A percentile compares a stretch with the other conserved stretches of the same genome.
phyloP scores from a whole-genome alignment of 345 rosid genomes.

The Melaleuca quinquenervia region DNA sequence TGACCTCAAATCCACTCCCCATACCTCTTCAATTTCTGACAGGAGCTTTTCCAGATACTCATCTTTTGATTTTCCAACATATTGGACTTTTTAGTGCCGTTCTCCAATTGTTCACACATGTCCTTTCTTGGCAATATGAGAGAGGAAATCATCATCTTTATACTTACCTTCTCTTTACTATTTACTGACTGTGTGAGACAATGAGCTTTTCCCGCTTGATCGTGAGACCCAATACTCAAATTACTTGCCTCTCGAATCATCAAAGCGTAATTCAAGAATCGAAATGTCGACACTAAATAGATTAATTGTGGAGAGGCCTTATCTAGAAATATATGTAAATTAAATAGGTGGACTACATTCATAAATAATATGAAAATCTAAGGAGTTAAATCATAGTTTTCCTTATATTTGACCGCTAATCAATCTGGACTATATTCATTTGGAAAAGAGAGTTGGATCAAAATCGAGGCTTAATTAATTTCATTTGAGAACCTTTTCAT shows the following conservation, averaged over 20 bases:
- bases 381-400: neutral
- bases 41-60: neutral
- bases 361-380: neutral
- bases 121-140: neutral
- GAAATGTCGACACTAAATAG: neutral
- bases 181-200: neutral
- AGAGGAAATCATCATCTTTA: neutral
- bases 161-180: neutral
- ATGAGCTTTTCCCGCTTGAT: neutral
- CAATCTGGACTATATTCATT: neutral
- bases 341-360: neutral
- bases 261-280: neutral
- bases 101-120: neutral
- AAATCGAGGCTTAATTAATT: neutral
- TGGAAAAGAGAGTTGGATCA: neutral
- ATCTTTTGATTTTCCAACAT: neutral
- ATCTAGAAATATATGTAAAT: neutral
- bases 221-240: neutral
- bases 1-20: neutral
- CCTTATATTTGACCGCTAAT: neutral
- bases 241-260: neutral
- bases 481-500: neutral
- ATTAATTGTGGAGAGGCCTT: neutral
- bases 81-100: neutral
- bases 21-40: neutral